phyloP scores from a whole-genome alignment of 768 basidiomycete genomes.

The Leccinum uliginosum region DNA sequence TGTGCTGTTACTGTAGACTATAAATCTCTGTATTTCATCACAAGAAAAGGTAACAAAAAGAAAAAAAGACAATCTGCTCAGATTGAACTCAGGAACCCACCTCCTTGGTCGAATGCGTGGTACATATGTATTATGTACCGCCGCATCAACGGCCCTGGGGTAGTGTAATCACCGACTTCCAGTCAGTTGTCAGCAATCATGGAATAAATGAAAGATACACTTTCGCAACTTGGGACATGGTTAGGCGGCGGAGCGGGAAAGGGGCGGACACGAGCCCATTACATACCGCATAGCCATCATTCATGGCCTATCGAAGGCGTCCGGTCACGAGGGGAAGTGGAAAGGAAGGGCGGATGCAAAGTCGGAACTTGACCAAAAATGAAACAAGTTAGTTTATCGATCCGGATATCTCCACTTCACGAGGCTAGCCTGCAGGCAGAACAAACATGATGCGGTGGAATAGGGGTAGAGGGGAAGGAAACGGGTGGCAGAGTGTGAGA shows the following conservation, averaged over 20 bases:
- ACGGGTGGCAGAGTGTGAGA: constrained; percentile 3
- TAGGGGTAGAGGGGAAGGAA: constrained; percentile 4
- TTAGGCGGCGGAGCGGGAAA: not conserved
- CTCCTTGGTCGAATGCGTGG: constrained; percentile 1
- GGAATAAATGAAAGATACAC: not conserved
- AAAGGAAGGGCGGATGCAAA: not conserved
- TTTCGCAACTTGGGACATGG: not conserved
- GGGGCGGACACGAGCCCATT: not conserved
- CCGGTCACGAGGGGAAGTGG: not conserved
- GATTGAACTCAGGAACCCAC: not conserved
- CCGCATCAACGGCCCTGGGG: constrained; percentile 11
- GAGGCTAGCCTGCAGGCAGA: constrained; percentile 8
- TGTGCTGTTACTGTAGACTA: not conserved
- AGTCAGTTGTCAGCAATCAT: not conserved
- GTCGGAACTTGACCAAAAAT: constrained; percentile 6
- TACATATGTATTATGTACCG: not conserved
- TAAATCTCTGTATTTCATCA: not conserved
- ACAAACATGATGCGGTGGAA: constrained; percentile 7
- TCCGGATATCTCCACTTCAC: constrained; percentile 21
- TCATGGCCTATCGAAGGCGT: not conserved
- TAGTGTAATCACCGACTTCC: constrained; percentile 20
- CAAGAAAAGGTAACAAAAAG: not conserved
- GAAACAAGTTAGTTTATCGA: constrained; percentile 12
- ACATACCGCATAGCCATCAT: not conserved
- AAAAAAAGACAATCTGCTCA: not conserved